Evolutionary conservation across 2,329 filamentous ascomycete species (phyloP).

Genomic region (Penicillium sp.): DNA sequence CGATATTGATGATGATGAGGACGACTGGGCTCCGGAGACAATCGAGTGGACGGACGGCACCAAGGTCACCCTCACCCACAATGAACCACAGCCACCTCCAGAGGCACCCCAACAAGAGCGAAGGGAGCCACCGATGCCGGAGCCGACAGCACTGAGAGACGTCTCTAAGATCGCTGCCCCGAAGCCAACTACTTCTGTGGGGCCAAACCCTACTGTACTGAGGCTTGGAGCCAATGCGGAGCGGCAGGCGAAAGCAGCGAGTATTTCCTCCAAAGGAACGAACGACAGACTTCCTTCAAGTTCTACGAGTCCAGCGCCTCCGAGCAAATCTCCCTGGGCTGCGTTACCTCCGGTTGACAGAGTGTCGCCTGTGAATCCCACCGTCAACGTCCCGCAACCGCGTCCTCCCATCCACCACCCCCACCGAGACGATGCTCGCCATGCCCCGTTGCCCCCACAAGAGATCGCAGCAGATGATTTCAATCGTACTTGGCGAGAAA

Average conservation of each 20-base stretch:
- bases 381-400: constrained; percentile 40
- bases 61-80: constrained; percentile 56
- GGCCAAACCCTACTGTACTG: constrained; percentile 48
- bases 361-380: constrained; percentile 61
- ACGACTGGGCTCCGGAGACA: constrained; percentile 63
- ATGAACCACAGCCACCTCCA: constrained; percentile 24
- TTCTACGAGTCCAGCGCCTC: constrained; percentile 46
- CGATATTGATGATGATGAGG: constrained; percentile 64
- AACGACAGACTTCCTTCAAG: constrained; percentile 51
- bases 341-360: constrained; percentile 78
- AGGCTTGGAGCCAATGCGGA: constrained; percentile 46
- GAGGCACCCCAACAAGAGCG: constrained; percentile 21
- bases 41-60: constrained; percentile 66
- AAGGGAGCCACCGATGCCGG: constrained; percentile 20
- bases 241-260: constrained; percentile 42
- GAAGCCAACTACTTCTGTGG: constrained; percentile 43
- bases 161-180: constrained; percentile 24
- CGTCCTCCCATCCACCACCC: constrained; percentile 54
- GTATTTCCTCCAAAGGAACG: constrained; percentile 46
- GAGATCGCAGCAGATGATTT: constrained; percentile 95
- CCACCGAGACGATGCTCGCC: constrained; percentile 52
- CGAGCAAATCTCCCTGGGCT: constrained; percentile 89
- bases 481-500: constrained; percentile 76
- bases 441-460: constrained; percentile 55
- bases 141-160: constrained; percentile 24